phyloP scores from a whole-genome alignment of 345 rosid species.

The Eucalyptus caleyi region DNA sequence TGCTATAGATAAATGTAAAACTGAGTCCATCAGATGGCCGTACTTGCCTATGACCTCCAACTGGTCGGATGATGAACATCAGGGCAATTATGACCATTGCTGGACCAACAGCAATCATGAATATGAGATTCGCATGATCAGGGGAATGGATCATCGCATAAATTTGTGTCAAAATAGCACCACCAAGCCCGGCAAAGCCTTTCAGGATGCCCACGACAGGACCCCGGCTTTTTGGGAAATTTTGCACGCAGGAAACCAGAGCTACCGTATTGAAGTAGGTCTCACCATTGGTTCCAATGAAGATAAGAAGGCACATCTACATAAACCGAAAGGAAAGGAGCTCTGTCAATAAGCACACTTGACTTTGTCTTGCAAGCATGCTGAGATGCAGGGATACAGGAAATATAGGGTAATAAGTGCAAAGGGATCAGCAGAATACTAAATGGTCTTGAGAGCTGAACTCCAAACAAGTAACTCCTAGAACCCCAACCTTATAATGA shows the following conservation, averaged over 20 bases:
- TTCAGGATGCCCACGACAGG: conserved; percentile 97
- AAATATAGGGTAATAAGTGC: background rate
- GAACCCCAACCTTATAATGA: background rate
- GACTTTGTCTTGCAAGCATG: background rate
- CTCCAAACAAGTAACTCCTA: background rate
- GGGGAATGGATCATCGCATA: conserved; percentile 68
- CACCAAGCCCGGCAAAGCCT: conserved; percentile 96
- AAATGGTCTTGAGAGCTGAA: background rate
- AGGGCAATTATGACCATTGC: conserved; percentile 56
- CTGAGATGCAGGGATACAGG: background rate
- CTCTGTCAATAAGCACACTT: background rate
- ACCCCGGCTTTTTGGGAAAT: conserved; percentile 95
- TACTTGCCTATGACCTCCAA: conserved; percentile 84
- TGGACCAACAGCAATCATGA: conserved; percentile 97
- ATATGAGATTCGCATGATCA: conserved; percentile 70
- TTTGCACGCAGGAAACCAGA: conserved; percentile 89
- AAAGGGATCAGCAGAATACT: background rate
- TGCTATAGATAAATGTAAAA: conserved; percentile 54
- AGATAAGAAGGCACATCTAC: conserved; percentile 94
- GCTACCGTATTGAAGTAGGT: conserved; percentile 95
- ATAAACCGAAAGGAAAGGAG: background rate
- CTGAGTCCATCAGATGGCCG: conserved; percentile 58
- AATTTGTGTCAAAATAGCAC: conserved; percentile 88
- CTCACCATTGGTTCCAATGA: conserved; percentile 87
- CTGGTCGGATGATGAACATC: conserved; percentile 91